Conservation (phyloP, 1,284 basidiomycete genomes). For the Xanthoconium separans region DNA sequence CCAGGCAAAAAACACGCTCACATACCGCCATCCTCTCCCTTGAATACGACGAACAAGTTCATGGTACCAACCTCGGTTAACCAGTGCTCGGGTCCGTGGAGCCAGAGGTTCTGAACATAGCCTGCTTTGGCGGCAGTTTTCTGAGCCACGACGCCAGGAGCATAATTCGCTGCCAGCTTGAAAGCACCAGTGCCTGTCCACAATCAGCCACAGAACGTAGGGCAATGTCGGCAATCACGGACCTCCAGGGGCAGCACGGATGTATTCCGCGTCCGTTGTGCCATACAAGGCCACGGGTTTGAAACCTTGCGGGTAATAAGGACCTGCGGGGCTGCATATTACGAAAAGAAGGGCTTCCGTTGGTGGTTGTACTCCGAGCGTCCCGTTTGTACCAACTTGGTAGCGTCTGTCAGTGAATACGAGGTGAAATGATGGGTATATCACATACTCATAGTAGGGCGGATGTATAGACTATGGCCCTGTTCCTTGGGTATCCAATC, state of each 20-base stretch:
- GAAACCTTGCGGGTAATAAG: slow-evolving; percentile 94
- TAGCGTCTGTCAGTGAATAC: slow-evolving; percentile 1
- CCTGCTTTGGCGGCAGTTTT: slow-evolving; percentile 80
- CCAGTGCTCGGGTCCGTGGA: slow-evolving; percentile 84
- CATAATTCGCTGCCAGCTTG: slow-evolving; percentile 93
- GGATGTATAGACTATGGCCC: slow-evolving; percentile 91
- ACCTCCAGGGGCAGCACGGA: slow-evolving; percentile 90
- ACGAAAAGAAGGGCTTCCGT: slow-evolving; percentile 92
- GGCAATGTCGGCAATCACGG: slow-evolving; percentile 17
- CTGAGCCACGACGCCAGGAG: slow-evolving; percentile 87
- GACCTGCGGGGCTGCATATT: slow-evolving; percentile 91
- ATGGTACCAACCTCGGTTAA: slow-evolving; percentile 94
- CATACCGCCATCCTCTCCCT: slow-evolving; percentile 70
- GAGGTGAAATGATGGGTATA: not conserved
- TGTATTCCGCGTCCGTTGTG: slow-evolving; percentile 74
- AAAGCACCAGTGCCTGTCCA: slow-evolving; percentile 77
- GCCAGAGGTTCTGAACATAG: slow-evolving; percentile 95
- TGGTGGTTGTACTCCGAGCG: slow-evolving; percentile 87
- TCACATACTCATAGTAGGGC: slow-evolving; percentile 70
- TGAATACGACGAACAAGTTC: slow-evolving; percentile 93
- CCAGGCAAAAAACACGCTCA: not conserved
- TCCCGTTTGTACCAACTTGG: slow-evolving; percentile 86
- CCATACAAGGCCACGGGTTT: slow-evolving; percentile 94
- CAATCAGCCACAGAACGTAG: slow-evolving; percentile 8
- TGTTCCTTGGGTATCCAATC: slow-evolving; percentile 91